Base-by-base conservation (phyloP, 371 early-diverging fungal species). In the Synchytrium microbalum region DNA sequence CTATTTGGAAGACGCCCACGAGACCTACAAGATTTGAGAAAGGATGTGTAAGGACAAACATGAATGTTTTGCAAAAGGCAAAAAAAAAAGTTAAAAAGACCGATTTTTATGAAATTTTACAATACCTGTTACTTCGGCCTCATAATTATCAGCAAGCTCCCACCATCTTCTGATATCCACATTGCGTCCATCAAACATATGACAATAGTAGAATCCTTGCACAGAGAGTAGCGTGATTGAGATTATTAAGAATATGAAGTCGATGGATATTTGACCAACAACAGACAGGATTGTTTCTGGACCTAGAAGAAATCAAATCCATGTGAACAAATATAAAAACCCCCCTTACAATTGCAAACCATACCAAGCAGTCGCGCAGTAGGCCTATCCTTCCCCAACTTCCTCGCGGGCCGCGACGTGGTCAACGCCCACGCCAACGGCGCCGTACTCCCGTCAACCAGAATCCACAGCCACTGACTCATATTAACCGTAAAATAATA, bases 81-180 rank as follows among this genome's bases (percentile, higher is more conserved):
- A 80, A 72, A 64, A 84, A 84, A 63, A 83, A 84, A 74, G 83
- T 84, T 64, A 87, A 69, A 58, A 81, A 75, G 19, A 81, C 79
- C 3, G 84, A 71, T 0, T 86, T n/a, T n/a, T n/a, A n/a, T n/a
- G n/a, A n/a, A n/a, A n/a, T n/a, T n/a, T n/a, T n/a, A n/a, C 67
- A 27, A 88, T 78, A n/a, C 72, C 72, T 25, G 69, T 67, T 3
- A 70, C 62, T 52, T 61, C 46, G 13, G 83, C 79, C 70, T 90
- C 90, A 62, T 76, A 90, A 66, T 86, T 88, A 69, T 90, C 90
- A 59, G 84, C 89, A 30, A 90, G 74, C 33, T 88, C 75, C 88
- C 89, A 90, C 90, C 90, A 90, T 64, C 79, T 71, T 23, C 84
- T 70, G 16, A 85, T 73, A 67, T 90, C 83, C 30, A 81, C 79